These are phyloP conservation scores for Mrakia frigida DNA, from an alignment of 768 basidiomycete species.

Conservation along the genomic window DNA sequence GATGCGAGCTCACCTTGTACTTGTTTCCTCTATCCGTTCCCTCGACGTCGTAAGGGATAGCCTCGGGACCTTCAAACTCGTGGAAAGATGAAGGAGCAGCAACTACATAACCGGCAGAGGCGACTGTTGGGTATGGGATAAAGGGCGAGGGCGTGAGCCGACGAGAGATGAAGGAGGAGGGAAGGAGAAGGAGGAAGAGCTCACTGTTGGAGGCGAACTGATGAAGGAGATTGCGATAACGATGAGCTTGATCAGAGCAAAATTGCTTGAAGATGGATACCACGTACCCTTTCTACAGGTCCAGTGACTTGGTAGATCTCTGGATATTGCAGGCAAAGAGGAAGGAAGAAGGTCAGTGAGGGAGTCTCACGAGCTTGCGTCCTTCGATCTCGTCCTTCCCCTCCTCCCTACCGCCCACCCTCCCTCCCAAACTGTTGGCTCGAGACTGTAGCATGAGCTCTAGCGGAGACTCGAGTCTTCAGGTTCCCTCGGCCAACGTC, in stretches of 20 bases:
- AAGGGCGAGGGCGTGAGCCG: not conserved
- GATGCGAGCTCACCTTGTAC: conserved; percentile 60
- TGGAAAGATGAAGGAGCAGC: conserved; percentile 57
- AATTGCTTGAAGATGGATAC: not conserved
- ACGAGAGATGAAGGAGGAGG: not conserved
- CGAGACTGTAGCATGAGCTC: conserved; percentile 58
- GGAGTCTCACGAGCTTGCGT: not conserved
- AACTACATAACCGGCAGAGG: conserved; percentile 50
- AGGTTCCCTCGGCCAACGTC: too few species aligned
- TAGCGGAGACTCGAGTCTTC: too few species aligned
- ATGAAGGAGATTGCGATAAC: not conserved
- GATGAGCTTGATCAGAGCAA: not conserved
- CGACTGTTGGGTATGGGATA: conserved; percentile 72
- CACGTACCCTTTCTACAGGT: conserved; percentile 67
- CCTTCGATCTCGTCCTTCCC: not conserved
- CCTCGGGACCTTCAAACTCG: conserved; percentile 82
- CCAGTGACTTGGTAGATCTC: conserved; percentile 75
- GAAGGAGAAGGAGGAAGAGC: not conserved
- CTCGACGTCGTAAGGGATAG: conserved; percentile 51
- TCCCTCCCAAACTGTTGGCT: conserved; percentile 56
- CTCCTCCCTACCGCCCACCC: not conserved
- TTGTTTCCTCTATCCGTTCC: conserved; percentile 88
- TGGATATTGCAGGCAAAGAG: not conserved
- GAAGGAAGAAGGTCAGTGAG: not conserved
- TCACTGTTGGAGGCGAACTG: conserved; percentile 27